Base-by-base conservation (phyloP, 345 rosid species). In the Noccaea bulbosa region DNA sequence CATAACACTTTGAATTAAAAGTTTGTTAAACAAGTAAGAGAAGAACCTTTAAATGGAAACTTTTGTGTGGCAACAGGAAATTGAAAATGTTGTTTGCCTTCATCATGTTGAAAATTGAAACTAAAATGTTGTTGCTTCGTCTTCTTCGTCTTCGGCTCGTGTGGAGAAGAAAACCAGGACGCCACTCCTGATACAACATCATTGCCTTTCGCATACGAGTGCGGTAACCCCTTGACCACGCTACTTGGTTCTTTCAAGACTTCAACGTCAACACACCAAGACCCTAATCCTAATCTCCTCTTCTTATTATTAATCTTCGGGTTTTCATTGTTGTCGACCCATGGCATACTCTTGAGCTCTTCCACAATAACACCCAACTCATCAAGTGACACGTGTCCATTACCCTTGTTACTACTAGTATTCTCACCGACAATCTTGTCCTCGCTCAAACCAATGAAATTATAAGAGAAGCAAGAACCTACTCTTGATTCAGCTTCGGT, bases 331-430 rank as follows among this genome's bases (percentile, higher is more conserved):
- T 20, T 2, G 22, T 20, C 22, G 22, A 20, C 53, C 62, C 53
- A 67, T 43, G 53, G 34, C 4, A 41, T 43, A 54, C 20, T 54
- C 44, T 43, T 54, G 44, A 67, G 53, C 33, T 70, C 67, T 60
- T 70, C 74, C 27, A 70, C 11, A 3, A 51, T 5, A 10, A 70
- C 33, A 22, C 51, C 67, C 1, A 49, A 17, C 2, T 61, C 61
- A 22, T 49, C 68, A 45, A 72, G 15, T 1, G 64, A 11, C 49
- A 72, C 58, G 34, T 72, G 70, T 17, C 56, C 43, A 37, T 53
- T 3, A 0, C 57, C 35, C 9, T 22, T 46, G 4, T 27, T 27
- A 27, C 30, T 27, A 27, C 22, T 16, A 5, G 3, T 14, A 52
- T 7, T 38, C 35, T 65, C 57, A 37, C 16, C 24, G n/a, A 40